Base-by-base conservation (phyloP, 1,284 basidiomycete species). In the Boletus coffeatus region DNA sequence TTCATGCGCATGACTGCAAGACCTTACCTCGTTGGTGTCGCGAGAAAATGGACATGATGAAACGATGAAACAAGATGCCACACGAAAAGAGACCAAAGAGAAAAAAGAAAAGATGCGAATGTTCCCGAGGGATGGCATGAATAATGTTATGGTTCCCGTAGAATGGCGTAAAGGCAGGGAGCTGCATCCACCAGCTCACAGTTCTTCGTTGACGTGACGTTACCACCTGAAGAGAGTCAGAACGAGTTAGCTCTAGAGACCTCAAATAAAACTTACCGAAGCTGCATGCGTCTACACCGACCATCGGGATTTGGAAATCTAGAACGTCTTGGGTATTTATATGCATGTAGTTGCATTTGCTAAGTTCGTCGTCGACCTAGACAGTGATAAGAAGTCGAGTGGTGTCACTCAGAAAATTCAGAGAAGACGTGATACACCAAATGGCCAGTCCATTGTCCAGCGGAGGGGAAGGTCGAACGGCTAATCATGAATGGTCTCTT, bases 181-280 rank as follows among this genome's bases (percentile, higher is more conserved):
- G 79, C 69, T 87, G 84, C 87, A 90, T 90, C 91, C 91, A 93
- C 25, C 91, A 82, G 64, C 86, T 88, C 90, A 91, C 8, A 94
- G 80, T 71, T 92, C 89, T 72, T 94, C 92, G 68, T 90, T 84
- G 1, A 87, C 86, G 73, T 93, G 29, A 32, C 29, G 29, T 32
- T 92, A 0, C 79, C 83, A 65, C 80, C 84, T 84, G 66, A 66
- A 58, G 37, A 10, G 32, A 8, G 37, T 56, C 60, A 62, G 55
- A 66, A 64, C 25, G 62, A 46, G 59, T 36, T 34, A 9, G 60
- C 58, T 58, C 56, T 55, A 37, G 48, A n/a, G 6, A 18, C 7
- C 25, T 43, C 29, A 60, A 60, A 50, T 21, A 34, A 32, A 16
- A 75, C 81, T 63, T 66, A 84, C 82, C 78, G 76, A 87, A 87